Evolutionary conservation across 2,329 filamentous ascomycete species (phyloP).

Genomic region (Pestalotiopsis sp.): DNA sequence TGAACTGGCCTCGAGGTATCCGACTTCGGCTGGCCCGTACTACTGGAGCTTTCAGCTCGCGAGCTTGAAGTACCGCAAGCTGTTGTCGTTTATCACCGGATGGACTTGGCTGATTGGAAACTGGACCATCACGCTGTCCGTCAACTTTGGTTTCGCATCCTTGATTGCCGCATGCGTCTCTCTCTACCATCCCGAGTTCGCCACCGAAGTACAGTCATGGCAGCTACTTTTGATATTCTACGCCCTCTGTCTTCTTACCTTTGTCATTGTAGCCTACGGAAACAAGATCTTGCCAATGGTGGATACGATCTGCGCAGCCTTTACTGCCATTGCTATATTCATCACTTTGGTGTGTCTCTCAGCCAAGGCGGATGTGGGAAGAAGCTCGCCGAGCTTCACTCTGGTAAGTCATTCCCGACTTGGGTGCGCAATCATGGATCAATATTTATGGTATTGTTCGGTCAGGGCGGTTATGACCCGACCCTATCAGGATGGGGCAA

Average conservation of each 20-base stretch:
- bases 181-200: conserved; percentile 54
- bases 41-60: conserved; percentile 55
- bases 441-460: not conserved
- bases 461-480: conserved; percentile 53
- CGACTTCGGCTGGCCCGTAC: conserved; percentile 52
- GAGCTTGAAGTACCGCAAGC: conserved; percentile 37
- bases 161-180: conserved; percentile 51
- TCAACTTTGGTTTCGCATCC: conserved; percentile 57
- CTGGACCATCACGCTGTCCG: conserved; percentile 52
- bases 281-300: conserved; percentile 59
- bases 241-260: conserved; percentile 53
- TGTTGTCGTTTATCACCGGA: conserved; percentile 51
- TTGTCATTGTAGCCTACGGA: conserved; percentile 56
- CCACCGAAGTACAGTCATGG: conserved; percentile 45
- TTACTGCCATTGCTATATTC: conserved; percentile 55
- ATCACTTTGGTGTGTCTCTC: conserved; percentile 58
- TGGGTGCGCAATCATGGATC: not conserved
- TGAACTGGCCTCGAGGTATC: conserved; percentile 52
- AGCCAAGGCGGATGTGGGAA: conserved; percentile 51
- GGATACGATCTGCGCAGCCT: conserved; percentile 57
- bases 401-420: conserved; percentile 30
- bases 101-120: conserved; percentile 55
- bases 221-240: conserved; percentile 64
- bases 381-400: conserved; percentile 50
- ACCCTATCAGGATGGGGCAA: conserved; percentile 56